Percentiles rank a stretch among this genome's conserved stretches.
phyloP scores from a whole-genome alignment of 768 basidiomycete species.

The Russula lepida region DNA sequence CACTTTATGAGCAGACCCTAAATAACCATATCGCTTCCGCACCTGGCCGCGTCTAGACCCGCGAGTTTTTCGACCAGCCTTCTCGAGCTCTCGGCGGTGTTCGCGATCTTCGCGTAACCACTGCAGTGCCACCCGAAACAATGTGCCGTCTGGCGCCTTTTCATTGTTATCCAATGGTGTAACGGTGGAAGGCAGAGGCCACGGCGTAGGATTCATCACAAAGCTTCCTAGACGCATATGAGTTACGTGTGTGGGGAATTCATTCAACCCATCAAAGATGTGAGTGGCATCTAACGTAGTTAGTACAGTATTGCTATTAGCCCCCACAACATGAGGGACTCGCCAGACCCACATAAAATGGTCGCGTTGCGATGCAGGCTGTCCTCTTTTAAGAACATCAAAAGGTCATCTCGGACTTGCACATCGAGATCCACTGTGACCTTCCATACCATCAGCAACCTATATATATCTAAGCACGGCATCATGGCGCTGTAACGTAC shows the following conservation, averaged over 20 bases:
- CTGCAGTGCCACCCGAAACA: slow-evolving; percentile 70
- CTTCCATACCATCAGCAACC: slow-evolving; percentile 31
- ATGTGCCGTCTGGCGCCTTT: slow-evolving; percentile 26
- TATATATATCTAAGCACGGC: slow-evolving; percentile 3
- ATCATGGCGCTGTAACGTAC: slow-evolving; percentile 32
- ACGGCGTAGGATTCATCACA: slow-evolving; percentile 55
- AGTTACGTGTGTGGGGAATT: slow-evolving; percentile 89
- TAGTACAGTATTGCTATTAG: too few relatives aligned
- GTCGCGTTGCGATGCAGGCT: slow-evolving; percentile 75
- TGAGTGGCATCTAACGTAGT: slow-evolving; percentile 75
- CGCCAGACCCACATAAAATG: slow-evolving; percentile 60
- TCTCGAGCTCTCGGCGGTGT: slow-evolving; percentile 50
- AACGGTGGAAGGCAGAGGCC: slow-evolving; percentile 42
- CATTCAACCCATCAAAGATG: slow-evolving; percentile 86
- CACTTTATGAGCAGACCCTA: slow-evolving; percentile 1
- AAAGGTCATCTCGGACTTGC: slow-evolving; percentile 84
- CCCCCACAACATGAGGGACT: not conserved
- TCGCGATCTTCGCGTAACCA: slow-evolving; percentile 87
- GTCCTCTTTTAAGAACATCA: slow-evolving; percentile 79
- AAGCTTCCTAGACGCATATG: slow-evolving; percentile 86
- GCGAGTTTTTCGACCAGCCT: slow-evolving; percentile 44
- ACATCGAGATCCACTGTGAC: slow-evolving; percentile 98
- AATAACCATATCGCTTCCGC: slow-evolving; percentile 18
- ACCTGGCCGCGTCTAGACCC: slow-evolving; percentile 57
- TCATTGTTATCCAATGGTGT: slow-evolving; percentile 22